Base-by-base conservation (phyloP, 2,329 filamentous ascomycete genomes). In the Diatrype stigma region DNA sequence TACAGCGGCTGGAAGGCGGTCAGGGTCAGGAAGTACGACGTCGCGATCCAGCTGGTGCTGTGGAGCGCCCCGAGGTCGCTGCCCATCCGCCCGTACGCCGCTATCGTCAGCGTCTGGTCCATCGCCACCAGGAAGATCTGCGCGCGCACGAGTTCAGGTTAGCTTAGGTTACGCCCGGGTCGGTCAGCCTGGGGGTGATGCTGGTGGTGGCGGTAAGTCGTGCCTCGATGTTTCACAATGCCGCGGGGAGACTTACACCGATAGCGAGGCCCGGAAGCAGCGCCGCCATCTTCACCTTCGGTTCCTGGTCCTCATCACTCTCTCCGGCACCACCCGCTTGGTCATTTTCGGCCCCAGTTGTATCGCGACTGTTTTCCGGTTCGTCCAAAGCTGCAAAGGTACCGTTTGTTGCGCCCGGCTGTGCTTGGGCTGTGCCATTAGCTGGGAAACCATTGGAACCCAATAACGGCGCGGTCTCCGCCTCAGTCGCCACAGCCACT, bases 61-160 rank as follows among this genome's bases (percentile, higher is more conserved):
- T 87, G 89, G 48, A 93, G 74, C 1, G 88, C 86, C 47, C 88
- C 76, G 26, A 93, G 72, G 56, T 92, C 89, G 51, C 80, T 89
- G 11, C 87, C 88, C 60, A 93, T 92, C 55, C 79, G 82, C 46
- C 86, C 86, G 66, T 91, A 91, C n/a, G 80, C 85, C n/a, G 84
- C 83, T 46, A 92, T 82, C 28, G 89, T 84, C 49, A 92, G 82
- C 0, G 89, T 89, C 66, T 91, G 87, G 63, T 93, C 89, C 47
- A 86, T 77, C 3, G 88, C 86, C 19, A 85, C 79, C 7, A 93
- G 75, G 63, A 89, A 89, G 38, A 91, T 73, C 85, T 87, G 44
- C n/a, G 22, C 10, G 11, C 30, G n/a, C 51, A 6, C n/a, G n/a
- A n/a, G 26, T 30, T 5, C 26, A 10, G 26, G 26, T 30, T 10